Evolutionary conservation across 495 filamentous ascomycete genomes (phyloP), one percentile per base, ranked within the genome.

Genomic region (Podospora pseudoanserina): DNA sequence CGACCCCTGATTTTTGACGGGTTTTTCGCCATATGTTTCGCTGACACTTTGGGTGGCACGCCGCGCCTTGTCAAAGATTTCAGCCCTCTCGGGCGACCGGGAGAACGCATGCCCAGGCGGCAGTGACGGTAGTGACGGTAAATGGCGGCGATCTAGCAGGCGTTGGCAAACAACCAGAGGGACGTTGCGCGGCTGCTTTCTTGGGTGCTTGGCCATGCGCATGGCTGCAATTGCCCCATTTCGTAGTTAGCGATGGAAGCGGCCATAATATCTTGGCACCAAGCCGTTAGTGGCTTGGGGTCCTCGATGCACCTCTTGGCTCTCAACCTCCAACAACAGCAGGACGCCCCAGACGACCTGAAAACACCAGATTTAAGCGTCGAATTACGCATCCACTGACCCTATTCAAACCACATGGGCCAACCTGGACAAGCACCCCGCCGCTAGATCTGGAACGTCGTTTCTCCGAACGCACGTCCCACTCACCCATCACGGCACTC

Each of bases 61-160:
- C 55, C 55, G 23, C 23, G 55, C 55, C 55, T 58, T 58, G 55
- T 20, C 55, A 26, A 20, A 5, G 18, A 20, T 1, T 32, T 63
- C 61, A 63, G 61, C 61, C 61, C 61, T 39, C 61, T 63, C 61
- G 61, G 61, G 30, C 61, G 61, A 63, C 28, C 30, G 61, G 61
- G 30, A 63, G 27, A 44, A 13, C 27, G 30, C 27, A 63, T 63
- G 61, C 61, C 61, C 61, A 63, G 61, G 4, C 61, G 61, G 61
- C 61, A 63, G 32, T 44, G 28, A 63, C 27, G 30, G 32, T 32
- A 19, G 34, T 44, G 61, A n/a, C n/a, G 18, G 32, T 15, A 19
- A 39, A 39, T 39, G 61, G 18, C 30, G 30, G 61, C 18, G 19
- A 23, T 63, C 32, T 20, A 49, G 30, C 28, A 49, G 32, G 30